Percentiles rank a stretch among this genome's conserved stretches.
phyloP scores from a whole-genome alignment of 305 asterid genomes.

The Fraxinus xanthoxyloides region DNA sequence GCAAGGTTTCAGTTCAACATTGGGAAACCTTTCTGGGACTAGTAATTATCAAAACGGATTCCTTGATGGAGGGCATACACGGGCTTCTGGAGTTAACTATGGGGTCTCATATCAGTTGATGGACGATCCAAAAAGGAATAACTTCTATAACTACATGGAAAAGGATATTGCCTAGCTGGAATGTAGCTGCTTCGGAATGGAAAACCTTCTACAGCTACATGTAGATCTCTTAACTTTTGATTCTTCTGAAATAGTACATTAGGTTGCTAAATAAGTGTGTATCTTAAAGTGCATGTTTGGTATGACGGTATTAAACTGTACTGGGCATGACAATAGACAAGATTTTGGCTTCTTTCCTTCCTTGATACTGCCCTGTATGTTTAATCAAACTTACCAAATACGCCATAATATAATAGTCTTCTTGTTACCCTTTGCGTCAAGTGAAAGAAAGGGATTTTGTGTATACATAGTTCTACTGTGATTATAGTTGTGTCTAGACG shows the following conservation, averaged over 20 bases:
- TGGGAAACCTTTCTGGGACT: constrained; percentile 34
- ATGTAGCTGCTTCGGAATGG: background rate
- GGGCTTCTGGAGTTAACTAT: constrained; percentile 32
- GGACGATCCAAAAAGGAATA: constrained; percentile 38
- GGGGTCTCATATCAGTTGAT: constrained; percentile 32
- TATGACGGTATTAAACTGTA: background rate
- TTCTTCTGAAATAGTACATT: background rate
- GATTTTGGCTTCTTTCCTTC: background rate
- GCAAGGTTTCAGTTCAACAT: constrained; percentile 36
- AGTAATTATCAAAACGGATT: constrained; percentile 36
- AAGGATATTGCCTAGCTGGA: background rate
- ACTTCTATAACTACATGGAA: constrained; percentile 26
- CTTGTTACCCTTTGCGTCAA: constrained; percentile 1
- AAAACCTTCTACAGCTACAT: background rate
- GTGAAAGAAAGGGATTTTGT: constrained; percentile 10
- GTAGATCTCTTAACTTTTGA: background rate
- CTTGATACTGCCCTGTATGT: background rate
- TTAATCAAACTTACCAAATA: background rate
- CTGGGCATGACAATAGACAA: background rate
- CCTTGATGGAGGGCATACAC: constrained; percentile 29
- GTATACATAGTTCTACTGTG: background rate
- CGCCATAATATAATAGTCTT: background rate
- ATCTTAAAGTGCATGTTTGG: background rate
- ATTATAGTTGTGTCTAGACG: background rate
- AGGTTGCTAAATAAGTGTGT: background rate